A percentile compares a stretch with the other conserved stretches of the same genome.
Evolutionary conservation across 2,329 filamentous ascomycete genomes (phyloP).

Genomic region (Aplosporella prunicola): DNA sequence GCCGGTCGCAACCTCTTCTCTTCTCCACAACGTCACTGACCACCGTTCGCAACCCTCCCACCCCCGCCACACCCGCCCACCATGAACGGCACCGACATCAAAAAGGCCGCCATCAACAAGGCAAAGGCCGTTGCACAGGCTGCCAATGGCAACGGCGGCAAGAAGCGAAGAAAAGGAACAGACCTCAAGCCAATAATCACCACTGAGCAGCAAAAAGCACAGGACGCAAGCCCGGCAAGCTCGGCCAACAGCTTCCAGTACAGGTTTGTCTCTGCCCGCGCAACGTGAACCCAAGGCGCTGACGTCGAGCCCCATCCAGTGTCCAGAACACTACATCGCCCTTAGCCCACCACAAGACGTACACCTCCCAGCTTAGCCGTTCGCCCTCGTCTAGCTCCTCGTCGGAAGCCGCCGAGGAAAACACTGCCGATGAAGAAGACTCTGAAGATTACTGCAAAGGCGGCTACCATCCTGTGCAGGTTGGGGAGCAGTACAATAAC

Average conservation of each 20-base stretch:
- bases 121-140: constrained; percentile 55
- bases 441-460: constrained; percentile 99
- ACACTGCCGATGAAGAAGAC: constrained; percentile 96
- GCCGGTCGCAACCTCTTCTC: constrained; percentile 14
- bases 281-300: not conserved
- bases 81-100: constrained; percentile 57
- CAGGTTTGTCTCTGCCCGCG: constrained; percentile 26
- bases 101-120: constrained; percentile 56
- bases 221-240: constrained; percentile 34
- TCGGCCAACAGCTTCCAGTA: constrained; percentile 27
- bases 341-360: constrained; percentile 35
- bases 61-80: constrained; percentile 1
- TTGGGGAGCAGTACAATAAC: constrained; percentile 96
- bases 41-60: not conserved
- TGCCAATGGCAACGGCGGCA: constrained; percentile 47
- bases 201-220: constrained; percentile 46
- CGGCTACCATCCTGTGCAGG: constrained; percentile 88
- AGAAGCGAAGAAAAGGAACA: constrained; percentile 67
- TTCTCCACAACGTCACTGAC: constrained; percentile 14
- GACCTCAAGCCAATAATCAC: constrained; percentile 67
- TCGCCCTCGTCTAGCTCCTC: constrained; percentile 71
- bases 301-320: constrained; percentile 17
- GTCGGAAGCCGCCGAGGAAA: constrained; percentile 67
- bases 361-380: constrained; percentile 52
- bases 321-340: constrained; percentile 42